These are phyloP conservation scores for Plasmodium ovale DNA, from an alignment of 169 alveolate genomes.

Conservation along the genomic window DNA sequence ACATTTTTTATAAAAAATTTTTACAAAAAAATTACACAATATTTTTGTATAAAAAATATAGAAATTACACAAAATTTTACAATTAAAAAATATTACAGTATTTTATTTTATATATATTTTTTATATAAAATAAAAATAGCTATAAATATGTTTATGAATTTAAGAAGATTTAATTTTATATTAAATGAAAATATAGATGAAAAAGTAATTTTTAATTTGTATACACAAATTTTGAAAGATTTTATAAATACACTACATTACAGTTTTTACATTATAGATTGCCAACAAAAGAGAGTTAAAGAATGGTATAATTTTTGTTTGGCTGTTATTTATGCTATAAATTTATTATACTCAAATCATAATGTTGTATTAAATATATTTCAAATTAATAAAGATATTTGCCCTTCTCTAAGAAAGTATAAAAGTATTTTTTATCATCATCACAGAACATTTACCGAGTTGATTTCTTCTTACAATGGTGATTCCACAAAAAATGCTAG, in stretches of 20 bases:
- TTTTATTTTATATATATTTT: conserved; percentile 35
- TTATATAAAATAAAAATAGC: conserved; percentile 44
- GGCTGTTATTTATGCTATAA: conserved; percentile 10
- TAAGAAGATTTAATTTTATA: background rate
- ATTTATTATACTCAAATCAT: conserved; percentile 30
- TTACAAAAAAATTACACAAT: conserved; percentile 13
- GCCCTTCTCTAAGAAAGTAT: conserved; percentile 3
- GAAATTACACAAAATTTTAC: conserved; percentile 51
- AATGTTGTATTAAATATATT: conserved; percentile 11
- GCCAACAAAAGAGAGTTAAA: background rate
- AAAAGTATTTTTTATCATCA: conserved; percentile 12
- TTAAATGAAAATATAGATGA: conserved; percentile 23
- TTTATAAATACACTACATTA: conserved; percentile 16
- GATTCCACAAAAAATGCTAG: background rate
- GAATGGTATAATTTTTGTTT: conserved; percentile 11
- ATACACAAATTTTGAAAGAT: conserved; percentile 21
- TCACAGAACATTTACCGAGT: background rate
- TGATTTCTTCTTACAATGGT: background rate
- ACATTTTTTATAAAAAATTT: conserved; percentile 26
- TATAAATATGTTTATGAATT: conserved; percentile 6
- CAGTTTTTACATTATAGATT: conserved; percentile 10
- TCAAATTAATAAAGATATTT: background rate
- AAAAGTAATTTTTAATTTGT: conserved; percentile 7
- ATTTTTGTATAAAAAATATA: conserved; percentile 1
- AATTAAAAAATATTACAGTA: conserved; percentile 34